Base-by-base conservation (phyloP, 495 filamentous ascomycete species). In the Hypoxylon fragiforme region DNA sequence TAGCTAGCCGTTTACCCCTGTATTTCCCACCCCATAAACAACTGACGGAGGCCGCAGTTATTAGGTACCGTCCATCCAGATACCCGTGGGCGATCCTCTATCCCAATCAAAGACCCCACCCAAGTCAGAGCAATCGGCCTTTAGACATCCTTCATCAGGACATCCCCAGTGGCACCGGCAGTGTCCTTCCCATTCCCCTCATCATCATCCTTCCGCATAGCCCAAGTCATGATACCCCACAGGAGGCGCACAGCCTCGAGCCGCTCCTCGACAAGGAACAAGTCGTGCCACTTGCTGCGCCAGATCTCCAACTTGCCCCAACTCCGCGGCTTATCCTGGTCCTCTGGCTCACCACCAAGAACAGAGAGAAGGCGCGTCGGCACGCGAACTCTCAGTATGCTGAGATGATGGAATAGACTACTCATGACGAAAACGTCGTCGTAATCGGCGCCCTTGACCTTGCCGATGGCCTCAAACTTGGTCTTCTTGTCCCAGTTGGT, bases 351-450 rank as follows among this genome's bases (percentile, higher is more conserved):
- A 9, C 78, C 78, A 1, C 62, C 69, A 6, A 82, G 40, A 3
- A 76, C 77, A 0, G 80, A 79, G 24, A 92, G 69, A 52, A 95
- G 83, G 12, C 73, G 69, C 14, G 72, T 70, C 49, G 91, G 89
- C 39, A 96, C 81, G 20, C 86, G 81, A 19, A 92, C 78, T 44
- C 89, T 80, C 35, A 95, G 60, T 39, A 96, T 81, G 45, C 81
- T 81, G 31, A 95, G 69, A 53, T 96, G 91, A 67, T 95, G 90
- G 68, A 91, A 90, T 42, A 96, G 73, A 2, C 85, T 81, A 38
- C 87, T 91, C 40, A 95, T 62, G 62, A 96, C 81, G 70, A 90
- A 96, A 31, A 95, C 80, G 78, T 96, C 77, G 57, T 81, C 76
- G 56, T 73, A 77, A 18, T 59, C 68, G 2, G 44, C 63, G 7